Evolutionary conservation across 805 yeast genomes (phyloP).

Genomic region (Komagataella pseudopastoris): DNA sequence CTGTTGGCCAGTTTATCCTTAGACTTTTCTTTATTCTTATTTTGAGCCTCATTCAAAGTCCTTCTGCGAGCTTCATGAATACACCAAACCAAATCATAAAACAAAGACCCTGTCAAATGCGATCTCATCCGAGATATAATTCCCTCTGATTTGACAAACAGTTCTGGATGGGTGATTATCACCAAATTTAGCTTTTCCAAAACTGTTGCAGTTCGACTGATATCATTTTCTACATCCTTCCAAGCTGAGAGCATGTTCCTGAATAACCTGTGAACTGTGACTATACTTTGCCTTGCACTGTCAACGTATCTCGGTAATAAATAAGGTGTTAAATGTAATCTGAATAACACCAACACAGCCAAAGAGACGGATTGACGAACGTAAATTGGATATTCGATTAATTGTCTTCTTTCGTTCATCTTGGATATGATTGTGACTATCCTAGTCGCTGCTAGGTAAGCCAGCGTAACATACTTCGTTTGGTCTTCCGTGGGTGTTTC

Average conservation of each 20-base stretch:
- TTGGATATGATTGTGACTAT: conserved; percentile 68
- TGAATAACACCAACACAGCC: conserved; percentile 66
- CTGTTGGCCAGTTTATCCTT: background rate
- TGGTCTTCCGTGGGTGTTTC: conserved; percentile 82
- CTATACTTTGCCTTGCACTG: conserved; percentile 85
- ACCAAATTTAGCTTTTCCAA: conserved; percentile 82
- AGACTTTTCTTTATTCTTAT: background rate
- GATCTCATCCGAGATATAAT: conserved; percentile 83
- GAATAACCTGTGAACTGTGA: conserved; percentile 78
- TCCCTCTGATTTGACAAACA: conserved; percentile 58
- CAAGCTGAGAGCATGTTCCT: conserved; percentile 85
- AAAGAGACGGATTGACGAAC: conserved; percentile 78
- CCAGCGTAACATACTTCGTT: conserved; percentile 68
- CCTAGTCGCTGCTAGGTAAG: conserved; percentile 70
- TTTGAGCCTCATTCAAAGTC: conserved; percentile 23
- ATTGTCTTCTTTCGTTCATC: conserved; percentile 49
- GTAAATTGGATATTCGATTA: conserved; percentile 78
- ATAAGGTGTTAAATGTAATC: conserved; percentile 68
- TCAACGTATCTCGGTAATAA: conserved; percentile 65
- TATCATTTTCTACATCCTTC: conserved; percentile 83
- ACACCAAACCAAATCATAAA: conserved; percentile 88
- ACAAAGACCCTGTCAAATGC: conserved; percentile 80
- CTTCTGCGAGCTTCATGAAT: conserved; percentile 88
- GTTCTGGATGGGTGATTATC: conserved; percentile 74
- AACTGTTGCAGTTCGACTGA: conserved; percentile 82